These are phyloP conservation scores for Rhytidiadelphus loreus DNA, from an alignment of 225 moss, liverwort and hornwort genomes.

Conservation along the genomic window DNA sequence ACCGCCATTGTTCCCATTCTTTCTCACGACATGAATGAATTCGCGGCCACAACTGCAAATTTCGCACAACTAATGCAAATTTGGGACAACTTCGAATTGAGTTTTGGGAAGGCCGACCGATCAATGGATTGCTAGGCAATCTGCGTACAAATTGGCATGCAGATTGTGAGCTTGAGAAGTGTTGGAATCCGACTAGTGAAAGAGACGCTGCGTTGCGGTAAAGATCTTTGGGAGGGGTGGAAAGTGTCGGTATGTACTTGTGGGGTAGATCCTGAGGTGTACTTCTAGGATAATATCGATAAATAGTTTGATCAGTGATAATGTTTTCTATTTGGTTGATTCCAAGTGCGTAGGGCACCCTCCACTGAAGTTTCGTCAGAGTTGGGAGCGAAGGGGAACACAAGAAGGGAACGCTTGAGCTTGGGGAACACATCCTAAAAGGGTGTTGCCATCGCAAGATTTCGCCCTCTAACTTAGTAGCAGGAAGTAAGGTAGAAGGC, in stretches of 20 bases:
- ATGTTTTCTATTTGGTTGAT: background rate
- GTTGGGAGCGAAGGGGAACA: background rate
- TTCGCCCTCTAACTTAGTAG: too few relatives aligned
- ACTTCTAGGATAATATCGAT: background rate
- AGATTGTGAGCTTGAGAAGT: background rate
- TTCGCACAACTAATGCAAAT: too few relatives aligned
- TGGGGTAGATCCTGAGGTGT: background rate
- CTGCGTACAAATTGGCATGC: background rate
- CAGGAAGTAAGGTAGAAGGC: too few relatives aligned
- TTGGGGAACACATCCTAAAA: too few relatives aligned
- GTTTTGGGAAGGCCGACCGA: too few relatives aligned
- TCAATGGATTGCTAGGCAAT: background rate
- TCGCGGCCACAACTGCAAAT: background rate
- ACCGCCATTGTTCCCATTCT: background rate
- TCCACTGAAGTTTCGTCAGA: background rate
- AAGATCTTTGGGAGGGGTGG: background rate
- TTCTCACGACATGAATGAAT: background rate
- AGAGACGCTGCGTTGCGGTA: too few relatives aligned
- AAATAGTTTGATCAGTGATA: too few relatives aligned
- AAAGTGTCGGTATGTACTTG: background rate
- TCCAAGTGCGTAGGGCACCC: background rate
- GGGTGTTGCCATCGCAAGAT: too few relatives aligned
- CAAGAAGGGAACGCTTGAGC: background rate
- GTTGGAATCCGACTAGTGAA: background rate
- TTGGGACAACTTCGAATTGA: background rate